Evolutionary conservation across 1,284 basidiomycete genomes (phyloP).

Genomic region (Amylostereum areolatum): DNA sequence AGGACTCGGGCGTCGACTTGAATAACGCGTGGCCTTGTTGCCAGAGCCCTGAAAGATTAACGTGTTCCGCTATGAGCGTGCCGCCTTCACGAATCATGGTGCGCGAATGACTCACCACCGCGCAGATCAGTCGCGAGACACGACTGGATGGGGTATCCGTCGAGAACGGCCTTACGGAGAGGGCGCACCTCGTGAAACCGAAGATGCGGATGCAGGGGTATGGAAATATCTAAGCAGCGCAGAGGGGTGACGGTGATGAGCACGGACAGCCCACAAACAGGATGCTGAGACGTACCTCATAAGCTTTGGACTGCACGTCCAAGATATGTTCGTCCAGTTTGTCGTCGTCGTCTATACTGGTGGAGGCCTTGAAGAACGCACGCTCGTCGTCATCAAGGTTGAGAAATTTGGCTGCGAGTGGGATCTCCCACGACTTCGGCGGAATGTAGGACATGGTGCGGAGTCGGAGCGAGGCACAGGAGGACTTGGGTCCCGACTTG

Average conservation of each 20-base stretch:
- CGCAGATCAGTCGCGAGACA: conserved; percentile 18
- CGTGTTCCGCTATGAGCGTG: no score
- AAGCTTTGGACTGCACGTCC: conserved; percentile 29
- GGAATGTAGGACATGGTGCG: no score
- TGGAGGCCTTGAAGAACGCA: conserved; percentile 29
- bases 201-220: conserved; percentile 10
- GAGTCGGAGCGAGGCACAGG: no score
- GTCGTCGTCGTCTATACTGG: conserved; percentile 29
- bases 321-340: conserved; percentile 35
- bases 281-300: conserved; percentile 5
- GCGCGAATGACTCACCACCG: conserved; percentile 2
- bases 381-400: conserved; percentile 18
- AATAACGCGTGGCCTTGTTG: conserved; percentile 23
- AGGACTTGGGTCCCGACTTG: no score
- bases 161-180: conserved; percentile 8
- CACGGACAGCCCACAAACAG: no score
- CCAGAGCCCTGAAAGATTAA: conserved; percentile 15
- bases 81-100: conserved; percentile 4
- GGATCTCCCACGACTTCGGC: no score
- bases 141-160: conserved; percentile 11
- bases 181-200: conserved; percentile 6
- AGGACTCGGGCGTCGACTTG: conserved; percentile 24
- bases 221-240: conserved; percentile 4
- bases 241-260: no score
- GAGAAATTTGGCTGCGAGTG: neutral